phyloP scores from a whole-genome alignment of 768 basidiomycete genomes.

The Lactifluus echinatus region DNA sequence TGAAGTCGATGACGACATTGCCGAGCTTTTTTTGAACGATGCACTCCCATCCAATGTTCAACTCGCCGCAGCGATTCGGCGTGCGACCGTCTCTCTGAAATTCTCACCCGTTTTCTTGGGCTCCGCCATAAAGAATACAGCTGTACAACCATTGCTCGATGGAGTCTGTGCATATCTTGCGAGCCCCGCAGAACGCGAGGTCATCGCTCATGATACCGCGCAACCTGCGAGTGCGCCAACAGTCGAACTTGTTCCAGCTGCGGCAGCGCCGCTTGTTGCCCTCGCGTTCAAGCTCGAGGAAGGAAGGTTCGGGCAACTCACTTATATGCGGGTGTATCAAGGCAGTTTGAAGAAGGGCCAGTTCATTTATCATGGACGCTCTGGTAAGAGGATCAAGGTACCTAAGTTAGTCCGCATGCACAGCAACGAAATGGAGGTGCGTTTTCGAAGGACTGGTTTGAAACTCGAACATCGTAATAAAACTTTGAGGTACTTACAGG shows the following conservation, averaged over 20 bases:
- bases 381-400: constrained; percentile 96
- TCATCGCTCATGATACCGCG: constrained; percentile 59
- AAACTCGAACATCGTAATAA: background rate
- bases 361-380: constrained; percentile 84
- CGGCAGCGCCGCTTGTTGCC: constrained; percentile 81
- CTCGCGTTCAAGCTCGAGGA: constrained; percentile 99
- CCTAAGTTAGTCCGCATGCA: constrained; percentile 97
- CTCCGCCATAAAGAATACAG: constrained; percentile 96
- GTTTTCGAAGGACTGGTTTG: constrained; percentile 14
- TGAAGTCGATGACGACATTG: constrained; percentile 93
- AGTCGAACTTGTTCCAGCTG: constrained; percentile 73
- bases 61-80: constrained; percentile 78
- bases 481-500: constrained; percentile 35
- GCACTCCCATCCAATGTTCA: constrained; percentile 62
- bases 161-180: constrained; percentile 95
- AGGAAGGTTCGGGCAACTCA: constrained; percentile 93
- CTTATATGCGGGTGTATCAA: constrained; percentile 97
- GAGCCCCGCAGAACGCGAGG: constrained; percentile 70
- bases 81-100: constrained; percentile 77
- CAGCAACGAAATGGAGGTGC: constrained; percentile 96
- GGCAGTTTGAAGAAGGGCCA: constrained; percentile 82
- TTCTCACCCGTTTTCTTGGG: constrained; percentile 97
- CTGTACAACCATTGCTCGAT: constrained; percentile 87
- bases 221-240: constrained; percentile 54
- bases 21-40: constrained; percentile 84